phyloP scores from a whole-genome alignment of 1,284 basidiomycete genomes.

The Irpex sp. region DNA sequence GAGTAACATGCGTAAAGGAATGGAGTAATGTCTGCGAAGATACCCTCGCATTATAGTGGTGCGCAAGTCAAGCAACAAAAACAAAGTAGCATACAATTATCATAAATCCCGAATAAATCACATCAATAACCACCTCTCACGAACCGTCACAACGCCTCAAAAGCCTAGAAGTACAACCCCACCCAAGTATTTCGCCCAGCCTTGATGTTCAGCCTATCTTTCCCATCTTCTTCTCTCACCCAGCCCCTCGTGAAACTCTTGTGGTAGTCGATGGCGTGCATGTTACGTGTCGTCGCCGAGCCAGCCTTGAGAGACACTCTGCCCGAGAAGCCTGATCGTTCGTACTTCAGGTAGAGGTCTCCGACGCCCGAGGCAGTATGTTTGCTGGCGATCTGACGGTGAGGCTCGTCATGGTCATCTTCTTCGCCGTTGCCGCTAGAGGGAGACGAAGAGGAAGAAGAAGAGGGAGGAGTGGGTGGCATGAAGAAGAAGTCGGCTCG shows the following conservation, averaged over 20 bases:
- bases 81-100: too few relatives aligned
- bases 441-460: too few relatives aligned
- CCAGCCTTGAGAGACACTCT: slow-evolving; percentile 42
- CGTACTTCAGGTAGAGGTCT: slow-evolving; percentile 54
- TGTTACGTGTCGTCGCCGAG: slow-evolving; percentile 37
- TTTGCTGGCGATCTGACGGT: slow-evolving; percentile 42
- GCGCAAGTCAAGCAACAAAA: too few relatives aligned
- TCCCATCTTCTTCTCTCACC: slow-evolving; percentile 43
- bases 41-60: too few relatives aligned
- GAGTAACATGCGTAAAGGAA: too few relatives aligned
- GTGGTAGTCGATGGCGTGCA: slow-evolving; percentile 24
- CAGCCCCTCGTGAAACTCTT: slow-evolving; percentile 39
- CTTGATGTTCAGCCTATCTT: slow-evolving; percentile 39
- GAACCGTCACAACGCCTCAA: neutral
- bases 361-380: slow-evolving; percentile 45
- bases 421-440: neutral
- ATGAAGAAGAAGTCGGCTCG: slow-evolving; percentile 49
- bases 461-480: slow-evolving; percentile 21
- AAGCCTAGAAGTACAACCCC: slow-evolving; percentile 44
- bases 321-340: slow-evolving; percentile 47
- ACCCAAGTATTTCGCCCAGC: slow-evolving; percentile 44
- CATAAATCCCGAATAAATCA: too few relatives aligned
- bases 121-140: too few relatives aligned
- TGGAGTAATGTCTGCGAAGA: too few relatives aligned
- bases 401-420: slow-evolving; percentile 21